phyloP scores from a whole-genome alignment of 2,329 filamentous ascomycete genomes.

The Venturia carpophila region DNA sequence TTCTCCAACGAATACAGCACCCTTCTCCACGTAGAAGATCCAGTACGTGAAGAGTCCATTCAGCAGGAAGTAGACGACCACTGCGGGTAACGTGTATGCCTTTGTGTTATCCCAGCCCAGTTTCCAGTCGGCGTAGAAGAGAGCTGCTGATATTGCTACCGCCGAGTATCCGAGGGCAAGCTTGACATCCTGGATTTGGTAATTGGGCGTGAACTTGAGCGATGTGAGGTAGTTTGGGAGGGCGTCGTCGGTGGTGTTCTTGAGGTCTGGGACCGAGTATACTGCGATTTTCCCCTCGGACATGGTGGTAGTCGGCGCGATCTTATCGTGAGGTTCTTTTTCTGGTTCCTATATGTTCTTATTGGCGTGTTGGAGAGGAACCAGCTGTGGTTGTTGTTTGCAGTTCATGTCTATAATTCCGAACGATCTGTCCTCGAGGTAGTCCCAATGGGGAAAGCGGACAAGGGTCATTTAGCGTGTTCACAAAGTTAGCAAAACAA shows the following conservation, averaged over 20 bases:
- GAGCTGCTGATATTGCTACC: constrained; percentile 69
- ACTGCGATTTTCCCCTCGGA: constrained; percentile 35
- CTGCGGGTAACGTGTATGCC: constrained; percentile 69
- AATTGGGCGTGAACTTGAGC: constrained; percentile 74
- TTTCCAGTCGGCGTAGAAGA: constrained; percentile 88
- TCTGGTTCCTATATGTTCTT: neutral
- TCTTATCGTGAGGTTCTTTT: neutral
- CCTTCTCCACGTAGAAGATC: constrained; percentile 76
- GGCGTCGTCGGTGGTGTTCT: constrained; percentile 93
- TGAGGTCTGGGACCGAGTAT: constrained; percentile 72
- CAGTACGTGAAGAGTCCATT: constrained; percentile 75
- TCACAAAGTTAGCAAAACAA: too few species aligned
- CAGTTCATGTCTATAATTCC: neutral
- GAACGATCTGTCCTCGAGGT: constrained; percentile 2
- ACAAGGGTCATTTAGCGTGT: neutral
- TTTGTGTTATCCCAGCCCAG: constrained; percentile 84
- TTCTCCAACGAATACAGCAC: constrained; percentile 71
- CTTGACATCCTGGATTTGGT: constrained; percentile 73
- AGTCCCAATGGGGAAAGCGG: neutral
- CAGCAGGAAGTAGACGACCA: constrained; percentile 68
- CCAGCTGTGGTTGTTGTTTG: neutral
- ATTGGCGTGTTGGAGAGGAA: neutral
- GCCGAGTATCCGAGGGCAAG: constrained; percentile 76
- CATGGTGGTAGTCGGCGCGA: neutral
- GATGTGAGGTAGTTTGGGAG: constrained; percentile 88